Conservation (phyloP, 768 basidiomycete genomes). For the Hebeloma cylindrosporum region DNA sequence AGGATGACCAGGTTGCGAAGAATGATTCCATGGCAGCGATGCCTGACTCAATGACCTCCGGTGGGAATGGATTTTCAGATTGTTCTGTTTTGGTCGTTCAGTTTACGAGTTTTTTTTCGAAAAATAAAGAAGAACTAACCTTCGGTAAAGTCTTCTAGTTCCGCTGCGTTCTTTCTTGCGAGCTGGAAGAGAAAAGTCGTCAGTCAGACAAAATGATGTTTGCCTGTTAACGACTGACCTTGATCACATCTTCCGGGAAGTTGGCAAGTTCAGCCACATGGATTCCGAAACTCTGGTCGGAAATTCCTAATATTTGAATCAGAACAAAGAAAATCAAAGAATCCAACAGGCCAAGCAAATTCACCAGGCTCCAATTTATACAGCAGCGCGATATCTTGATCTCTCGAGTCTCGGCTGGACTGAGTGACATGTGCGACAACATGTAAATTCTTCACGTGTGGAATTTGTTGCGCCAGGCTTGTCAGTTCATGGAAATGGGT, state of each 20-base stretch:
- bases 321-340: not conserved
- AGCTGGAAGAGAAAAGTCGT: slow-evolving; percentile 44
- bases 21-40: slow-evolving; percentile 79
- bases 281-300: slow-evolving; percentile 98
- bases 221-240: slow-evolving; percentile 32
- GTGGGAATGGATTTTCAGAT: slow-evolving; percentile 44
- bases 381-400: slow-evolving; percentile 82
- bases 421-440: slow-evolving; percentile 93
- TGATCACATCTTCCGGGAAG: slow-evolving; percentile 93
- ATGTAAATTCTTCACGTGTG: slow-evolving; percentile 91
- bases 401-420: slow-evolving; percentile 62
- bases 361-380: slow-evolving; percentile 93
- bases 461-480: slow-evolving; percentile 79
- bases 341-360: slow-evolving; percentile 16
- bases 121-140: slow-evolving; percentile 10
- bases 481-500: slow-evolving; percentile 99
- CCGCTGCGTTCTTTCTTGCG: slow-evolving; percentile 42
- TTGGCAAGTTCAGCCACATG: slow-evolving; percentile 97
- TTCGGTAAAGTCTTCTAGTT: slow-evolving; percentile 26
- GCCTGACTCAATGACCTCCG: slow-evolving; percentile 71
- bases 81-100: slow-evolving; percentile 18
- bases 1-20: slow-evolving; percentile 58
- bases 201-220: not conserved
- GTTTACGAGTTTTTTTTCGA: slow-evolving; percentile 67
- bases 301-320: slow-evolving; percentile 47